Base-by-base conservation (phyloP, 1,139 yeast genomes). In the Blastobotrys niveus region DNA sequence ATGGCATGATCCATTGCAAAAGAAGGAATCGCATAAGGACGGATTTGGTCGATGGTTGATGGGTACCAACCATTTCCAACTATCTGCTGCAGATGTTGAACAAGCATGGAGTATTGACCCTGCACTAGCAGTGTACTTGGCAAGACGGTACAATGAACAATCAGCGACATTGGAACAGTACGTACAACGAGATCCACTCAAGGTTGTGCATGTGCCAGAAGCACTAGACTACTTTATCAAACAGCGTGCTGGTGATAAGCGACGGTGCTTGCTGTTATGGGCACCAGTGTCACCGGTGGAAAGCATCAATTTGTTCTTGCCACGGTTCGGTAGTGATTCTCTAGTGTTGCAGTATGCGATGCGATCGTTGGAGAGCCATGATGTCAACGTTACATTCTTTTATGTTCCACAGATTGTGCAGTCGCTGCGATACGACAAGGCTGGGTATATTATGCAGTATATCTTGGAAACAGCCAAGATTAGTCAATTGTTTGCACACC, bases 321-420 rank as follows among this genome's bases (percentile, higher is more conserved):
- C 95, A 3, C 80, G 82, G 22, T 80, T 76, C 63, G 80, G 82
- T 22, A 69, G 71, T 31, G 78, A 85, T 56, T 79, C 94, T 0
- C 74, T 71, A 54, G 69, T 86, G 26, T 67, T 87, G 48, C 99
- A 93, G 63, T 91, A 81, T 60, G 82, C 95, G 25, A 84, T 91
- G 83, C 74, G 95, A 54, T 84, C 97, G 0, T 70, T 93, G 52
- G 96, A 89, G 63, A 74, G 80, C 26, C 95, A 87, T 59, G 95
- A 88, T 60, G 89, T 86, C 36, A 84, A 85, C 57, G 68, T 85
- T 50, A 86, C 96, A 0, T 93, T 93, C 68, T 93, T 93, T 64
- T 93, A 93, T 60, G 97, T 93, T 36, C 98, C 99, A 1, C 98
- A 93, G 63, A 87, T 93, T 63, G 98, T 93, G 15, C 99, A 93